phyloP scores from a whole-genome alignment of 2,329 filamentous ascomycete species.

The Xenoacremonium recifei region DNA sequence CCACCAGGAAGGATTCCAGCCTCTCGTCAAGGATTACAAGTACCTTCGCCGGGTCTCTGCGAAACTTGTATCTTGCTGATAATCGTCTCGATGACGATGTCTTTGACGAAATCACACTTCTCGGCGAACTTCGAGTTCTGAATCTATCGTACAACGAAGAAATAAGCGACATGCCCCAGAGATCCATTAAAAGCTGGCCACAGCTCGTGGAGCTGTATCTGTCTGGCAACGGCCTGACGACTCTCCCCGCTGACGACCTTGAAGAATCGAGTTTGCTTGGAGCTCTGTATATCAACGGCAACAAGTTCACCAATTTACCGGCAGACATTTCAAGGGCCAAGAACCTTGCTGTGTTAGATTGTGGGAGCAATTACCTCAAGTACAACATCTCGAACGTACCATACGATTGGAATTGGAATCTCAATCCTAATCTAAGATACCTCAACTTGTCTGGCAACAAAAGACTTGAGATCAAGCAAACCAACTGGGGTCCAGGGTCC shows the following conservation, averaged over 20 bases:
- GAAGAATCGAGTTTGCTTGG: constrained; percentile 87
- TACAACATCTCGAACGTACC: constrained; percentile 99
- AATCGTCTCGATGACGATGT: constrained; percentile 94
- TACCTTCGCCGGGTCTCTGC: constrained; percentile 85
- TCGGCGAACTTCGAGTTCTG: constrained; percentile 81
- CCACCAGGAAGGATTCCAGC: constrained; percentile 81
- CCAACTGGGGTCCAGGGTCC: constrained; percentile 43
- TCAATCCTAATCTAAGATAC: constrained; percentile 92
- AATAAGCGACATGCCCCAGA: constrained; percentile 85
- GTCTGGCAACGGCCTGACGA: constrained; percentile 91
- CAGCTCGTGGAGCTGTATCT: constrained; percentile 89
- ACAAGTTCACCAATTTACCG: constrained; percentile 95
- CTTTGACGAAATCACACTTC: constrained; percentile 83
- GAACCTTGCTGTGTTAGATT: constrained; percentile 88
- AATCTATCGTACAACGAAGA: constrained; percentile 91
- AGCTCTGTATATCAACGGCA: constrained; percentile 92
- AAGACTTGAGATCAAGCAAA: constrained; percentile 82
- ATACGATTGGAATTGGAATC: constrained; percentile 99
- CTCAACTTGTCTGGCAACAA: constrained; percentile 97
- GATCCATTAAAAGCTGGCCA: constrained; percentile 85
- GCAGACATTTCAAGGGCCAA: constrained; percentile 93
- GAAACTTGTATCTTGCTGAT: constrained; percentile 85
- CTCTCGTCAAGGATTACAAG: constrained; percentile 75
- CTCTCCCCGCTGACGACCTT: constrained; percentile 87
- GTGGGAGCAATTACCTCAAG: constrained; percentile 91